These are phyloP conservation scores for Boeremia lycopersici DNA, from an alignment of 2,329 filamentous ascomycete genomes.

Conservation along the genomic window DNA sequence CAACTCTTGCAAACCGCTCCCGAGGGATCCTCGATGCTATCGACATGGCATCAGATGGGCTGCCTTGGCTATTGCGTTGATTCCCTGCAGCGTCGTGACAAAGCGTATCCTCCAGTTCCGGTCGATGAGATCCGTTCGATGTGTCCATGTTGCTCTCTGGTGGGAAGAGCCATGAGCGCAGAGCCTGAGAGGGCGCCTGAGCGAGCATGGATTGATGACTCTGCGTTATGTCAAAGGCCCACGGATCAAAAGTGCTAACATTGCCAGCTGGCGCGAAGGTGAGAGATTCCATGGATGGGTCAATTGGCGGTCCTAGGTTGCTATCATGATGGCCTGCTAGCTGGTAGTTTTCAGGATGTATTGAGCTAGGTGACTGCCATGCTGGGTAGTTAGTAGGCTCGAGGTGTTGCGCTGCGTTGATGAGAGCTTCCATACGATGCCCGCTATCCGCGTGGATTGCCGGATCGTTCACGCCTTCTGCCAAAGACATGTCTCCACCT, in stretches of 20 bases:
- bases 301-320: slow-evolving; percentile 44
- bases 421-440: slow-evolving; percentile 45
- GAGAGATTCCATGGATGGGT: slow-evolving; percentile 46
- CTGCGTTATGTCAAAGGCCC: slow-evolving; percentile 47
- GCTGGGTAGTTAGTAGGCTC: slow-evolving; percentile 41
- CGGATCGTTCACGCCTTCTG: slow-evolving; percentile 3
- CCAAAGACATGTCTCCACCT: slow-evolving; percentile 9
- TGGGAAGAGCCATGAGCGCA: slow-evolving; percentile 48
- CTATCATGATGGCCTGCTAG: slow-evolving; percentile 37
- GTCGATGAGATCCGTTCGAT: slow-evolving; percentile 35
- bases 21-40: slow-evolving; percentile 47
- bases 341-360: slow-evolving; percentile 28
- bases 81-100: slow-evolving; percentile 36
- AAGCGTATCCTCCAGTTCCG: slow-evolving; percentile 40
- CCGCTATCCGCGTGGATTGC: slow-evolving; percentile 28
- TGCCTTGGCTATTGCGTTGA: slow-evolving; percentile 34
- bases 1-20: slow-evolving; percentile 48
- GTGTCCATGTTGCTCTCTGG: slow-evolving; percentile 38
- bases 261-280: slow-evolving; percentile 44
- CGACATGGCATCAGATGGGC: slow-evolving; percentile 44
- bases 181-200: slow-evolving; percentile 43
- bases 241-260: slow-evolving; percentile 45
- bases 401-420: slow-evolving; percentile 47
- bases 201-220: slow-evolving; percentile 45
- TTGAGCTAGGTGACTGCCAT: slow-evolving; percentile 37